Evolutionary conservation across 2,329 filamentous ascomycete species (phyloP).

Genomic region (Lasiodiplodia sp.): DNA sequence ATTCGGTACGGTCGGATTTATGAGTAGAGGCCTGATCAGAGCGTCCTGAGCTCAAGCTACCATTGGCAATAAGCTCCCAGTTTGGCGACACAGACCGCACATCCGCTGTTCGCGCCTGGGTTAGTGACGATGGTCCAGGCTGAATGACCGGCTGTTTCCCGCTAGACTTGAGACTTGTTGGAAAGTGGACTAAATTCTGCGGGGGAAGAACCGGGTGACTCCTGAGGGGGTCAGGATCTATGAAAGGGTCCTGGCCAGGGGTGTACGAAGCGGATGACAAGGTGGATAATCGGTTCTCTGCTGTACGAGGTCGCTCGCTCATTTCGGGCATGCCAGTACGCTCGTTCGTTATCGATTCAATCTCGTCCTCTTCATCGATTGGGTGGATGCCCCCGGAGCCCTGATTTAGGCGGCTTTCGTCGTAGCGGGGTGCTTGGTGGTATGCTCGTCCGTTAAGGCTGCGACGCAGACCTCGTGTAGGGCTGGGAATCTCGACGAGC

Average conservation of each 20-base stretch:
- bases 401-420: conserved; percentile 57
- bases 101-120: conserved; percentile 32
- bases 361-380: conserved; percentile 69
- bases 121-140: conserved; percentile 37
- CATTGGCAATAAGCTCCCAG: conserved; percentile 21
- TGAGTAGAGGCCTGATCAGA: conserved; percentile 54
- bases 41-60: conserved; percentile 23
- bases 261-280: conserved; percentile 33
- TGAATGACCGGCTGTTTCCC: conserved; percentile 10
- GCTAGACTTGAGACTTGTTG: conserved; percentile 21
- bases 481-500: conserved; percentile 56
- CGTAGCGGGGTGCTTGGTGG: conserved; percentile 51
- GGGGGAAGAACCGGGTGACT: conserved; percentile 38
- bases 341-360: conserved; percentile 51
- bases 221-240: conserved; percentile 45
- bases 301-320: conserved; percentile 34
- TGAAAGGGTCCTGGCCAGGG: conserved; percentile 51
- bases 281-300: conserved; percentile 38
- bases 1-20: conserved; percentile 63
- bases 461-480: conserved; percentile 55
- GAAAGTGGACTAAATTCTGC: conserved; percentile 20
- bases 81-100: conserved; percentile 22
- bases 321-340: conserved; percentile 36
- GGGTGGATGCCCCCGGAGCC: conserved; percentile 65
- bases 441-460: conserved; percentile 45